These are phyloP conservation scores for Rhipidocladum racemiflorum DNA, from an alignment of 176 grass and related monocot genomes.

Conservation along the genomic window DNA sequence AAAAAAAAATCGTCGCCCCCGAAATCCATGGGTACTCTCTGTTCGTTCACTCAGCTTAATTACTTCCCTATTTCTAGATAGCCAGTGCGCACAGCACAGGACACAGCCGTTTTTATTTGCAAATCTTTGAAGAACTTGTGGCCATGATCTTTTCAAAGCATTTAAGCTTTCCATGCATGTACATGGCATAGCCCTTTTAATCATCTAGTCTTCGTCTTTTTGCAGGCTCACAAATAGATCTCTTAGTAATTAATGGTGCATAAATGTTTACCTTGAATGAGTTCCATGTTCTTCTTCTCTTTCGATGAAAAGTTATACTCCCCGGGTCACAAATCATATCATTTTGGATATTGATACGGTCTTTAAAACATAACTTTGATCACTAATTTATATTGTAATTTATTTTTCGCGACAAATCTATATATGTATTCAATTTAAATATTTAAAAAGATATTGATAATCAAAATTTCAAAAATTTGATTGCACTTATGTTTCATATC, in stretches of 20 bases:
- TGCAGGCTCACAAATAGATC: not conserved
- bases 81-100: not conserved
- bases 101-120: not conserved
- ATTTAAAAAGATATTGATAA: too few species aligned
- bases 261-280: not conserved
- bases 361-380: too few species aligned
- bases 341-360: not conserved
- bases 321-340: not conserved
- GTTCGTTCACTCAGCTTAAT: not conserved
- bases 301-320: constrained; percentile 3
- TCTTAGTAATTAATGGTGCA: constrained; percentile 27
- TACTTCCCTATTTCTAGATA: not conserved
- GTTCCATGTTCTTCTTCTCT: not conserved
- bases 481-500: not conserved
- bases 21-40: not conserved
- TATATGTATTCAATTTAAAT: too few species aligned
- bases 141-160: not conserved
- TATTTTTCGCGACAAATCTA: too few species aligned
- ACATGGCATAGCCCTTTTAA: not conserved
- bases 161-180: not conserved
- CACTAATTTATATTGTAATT: too few species aligned
- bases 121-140: not conserved
- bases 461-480: too few species aligned
- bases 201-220: not conserved
- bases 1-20: not conserved